phyloP scores from a whole-genome alignment of 495 filamentous ascomycete species.

The Copromyces sp. region DNA sequence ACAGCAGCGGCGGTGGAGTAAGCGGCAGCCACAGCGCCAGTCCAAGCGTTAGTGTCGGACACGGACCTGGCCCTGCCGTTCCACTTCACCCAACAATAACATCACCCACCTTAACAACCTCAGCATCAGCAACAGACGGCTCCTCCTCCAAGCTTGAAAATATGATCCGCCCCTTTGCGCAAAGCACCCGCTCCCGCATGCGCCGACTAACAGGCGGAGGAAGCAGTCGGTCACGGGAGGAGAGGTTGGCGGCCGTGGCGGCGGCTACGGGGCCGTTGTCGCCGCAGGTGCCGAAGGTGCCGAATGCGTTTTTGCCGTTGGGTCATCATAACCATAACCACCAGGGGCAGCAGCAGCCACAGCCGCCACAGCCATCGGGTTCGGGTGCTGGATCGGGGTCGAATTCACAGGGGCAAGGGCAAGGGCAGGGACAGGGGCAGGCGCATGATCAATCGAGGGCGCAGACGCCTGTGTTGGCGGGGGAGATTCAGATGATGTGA shows the following conservation, averaged over 20 bases:
- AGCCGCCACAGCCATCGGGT: background rate
- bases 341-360: slow-evolving; percentile 2
- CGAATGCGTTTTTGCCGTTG: slow-evolving; percentile 13
- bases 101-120: background rate
- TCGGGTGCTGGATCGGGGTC: background rate
- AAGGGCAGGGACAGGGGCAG: background rate
- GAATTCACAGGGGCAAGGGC: background rate
- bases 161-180: slow-evolving; percentile 48
- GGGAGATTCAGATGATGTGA: background rate
- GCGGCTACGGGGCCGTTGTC: slow-evolving; percentile 2
- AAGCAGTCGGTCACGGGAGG: slow-evolving; percentile 44
- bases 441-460: background rate
- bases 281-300: slow-evolving; percentile 14
- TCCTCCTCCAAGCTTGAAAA: slow-evolving; percentile 58
- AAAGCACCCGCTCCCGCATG: slow-evolving; percentile 49
- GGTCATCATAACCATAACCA: slow-evolving; percentile 1
- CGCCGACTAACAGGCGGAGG: slow-evolving; percentile 50
- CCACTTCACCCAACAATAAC: background rate
- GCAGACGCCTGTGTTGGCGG: background rate
- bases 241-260: slow-evolving; percentile 29
- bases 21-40: slow-evolving; percentile 12
- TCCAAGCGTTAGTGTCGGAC: background rate
- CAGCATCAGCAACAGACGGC: background rate
- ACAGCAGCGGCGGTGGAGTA: slow-evolving; percentile 20
- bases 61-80: background rate